phyloP scores from a whole-genome alignment of 164 flowering plant species.

The Stephania japonica region DNA sequence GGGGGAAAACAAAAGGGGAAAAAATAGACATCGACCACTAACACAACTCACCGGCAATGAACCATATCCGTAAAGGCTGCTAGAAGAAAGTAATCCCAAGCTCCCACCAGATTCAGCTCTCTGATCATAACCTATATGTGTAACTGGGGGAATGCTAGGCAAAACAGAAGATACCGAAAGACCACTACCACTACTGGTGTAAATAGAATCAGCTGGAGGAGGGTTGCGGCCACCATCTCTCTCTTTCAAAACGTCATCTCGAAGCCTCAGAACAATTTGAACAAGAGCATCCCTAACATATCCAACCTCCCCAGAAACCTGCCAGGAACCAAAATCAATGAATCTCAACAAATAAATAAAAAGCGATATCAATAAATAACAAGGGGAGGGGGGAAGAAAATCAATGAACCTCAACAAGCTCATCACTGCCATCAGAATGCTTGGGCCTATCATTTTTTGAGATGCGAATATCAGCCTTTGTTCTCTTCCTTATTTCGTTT shows the following conservation, averaged over 20 bases:
- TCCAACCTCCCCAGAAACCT: conserved; percentile 72
- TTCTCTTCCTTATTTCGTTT: conserved; percentile 85
- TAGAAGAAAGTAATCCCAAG: conserved; percentile 52
- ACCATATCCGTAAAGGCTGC: conserved; percentile 73
- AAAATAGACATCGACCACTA: neutral
- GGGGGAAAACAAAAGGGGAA: neutral
- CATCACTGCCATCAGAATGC: conserved; percentile 54
- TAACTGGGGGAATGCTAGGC: conserved; percentile 42
- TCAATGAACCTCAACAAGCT: conserved; percentile 73
- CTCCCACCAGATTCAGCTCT: conserved; percentile 56
- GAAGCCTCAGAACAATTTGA: conserved; percentile 82
- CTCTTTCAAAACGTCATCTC: conserved; percentile 77
- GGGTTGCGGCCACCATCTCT: conserved; percentile 47
- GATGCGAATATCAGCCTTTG: conserved; percentile 83
- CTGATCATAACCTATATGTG: conserved; percentile 62
- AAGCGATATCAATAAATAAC: neutral
- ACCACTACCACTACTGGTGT: conserved; percentile 39
- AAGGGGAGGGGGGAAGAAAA: neutral
- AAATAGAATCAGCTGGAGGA: conserved; percentile 44
- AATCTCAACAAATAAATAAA: neutral
- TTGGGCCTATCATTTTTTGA: conserved; percentile 69
- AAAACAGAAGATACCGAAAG: conserved; percentile 46
- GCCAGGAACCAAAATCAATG: neutral
- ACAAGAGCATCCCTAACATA: conserved; percentile 85
- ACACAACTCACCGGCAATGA: conserved; percentile 51